Evolutionary conservation across 1,139 yeast genomes (phyloP), one percentile per base, ranked within the genome.

Genomic region (Trichomonascaceae sp.): DNA sequence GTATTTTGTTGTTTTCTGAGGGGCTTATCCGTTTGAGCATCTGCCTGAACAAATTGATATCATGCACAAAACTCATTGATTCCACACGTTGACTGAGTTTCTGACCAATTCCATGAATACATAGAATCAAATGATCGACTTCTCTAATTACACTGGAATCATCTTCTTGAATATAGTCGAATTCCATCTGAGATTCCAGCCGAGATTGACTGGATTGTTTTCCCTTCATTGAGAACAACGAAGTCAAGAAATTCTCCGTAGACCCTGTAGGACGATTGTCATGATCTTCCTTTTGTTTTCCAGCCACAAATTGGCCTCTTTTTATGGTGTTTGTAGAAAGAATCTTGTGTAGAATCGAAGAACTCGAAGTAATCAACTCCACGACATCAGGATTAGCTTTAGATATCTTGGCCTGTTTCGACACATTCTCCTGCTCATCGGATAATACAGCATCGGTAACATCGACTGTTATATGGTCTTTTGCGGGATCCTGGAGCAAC

Each of bases 41-140:
- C 53, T 79, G 78, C 53, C 97, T 74, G 58, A 90, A 69, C 30
- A 81, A 77, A 63, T 87, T 87, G 45, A 89, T 80, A 49, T 89
- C 88, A 64, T 89, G 96, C 10, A 88, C 83, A 71, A 90, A 90
- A 66, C 88, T 88, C 36, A 90, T 83, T 48, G 86, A 83, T 61
- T 89, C 90, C 63, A 85, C 83, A 63, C 80, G 81, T 52, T 82
- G 76, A 1, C 96, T 91, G 56, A 90, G 73, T 18, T 83, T 80
- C 69, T 90, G 97, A 1, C 97, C 97, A 57, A 90, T 87, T 0
- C 97, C 97, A 70, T 90, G 97, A 43, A 90, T 80, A 65, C 96
- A 88, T 27, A 90, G 73, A 2, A 89, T 80, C 55, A 90, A 71
- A 69, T 93, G 97, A 51, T 88, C 90, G 17, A 90, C 77, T 32